Evolutionary conservation across 208 protist species (phyloP).

Genomic region (Trypanosoma vivax): DNA sequence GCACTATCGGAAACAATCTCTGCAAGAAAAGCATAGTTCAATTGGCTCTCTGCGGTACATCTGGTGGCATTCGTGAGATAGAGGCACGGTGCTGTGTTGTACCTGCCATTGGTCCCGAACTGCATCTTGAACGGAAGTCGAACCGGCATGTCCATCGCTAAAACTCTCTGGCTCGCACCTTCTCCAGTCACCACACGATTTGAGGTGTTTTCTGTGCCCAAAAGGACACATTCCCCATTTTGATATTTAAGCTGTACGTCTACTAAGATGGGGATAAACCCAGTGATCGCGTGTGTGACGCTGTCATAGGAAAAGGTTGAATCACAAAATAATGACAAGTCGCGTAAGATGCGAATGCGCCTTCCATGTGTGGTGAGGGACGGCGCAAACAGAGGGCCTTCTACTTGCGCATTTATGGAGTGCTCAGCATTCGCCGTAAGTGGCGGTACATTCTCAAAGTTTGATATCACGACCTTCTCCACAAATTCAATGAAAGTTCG

Average conservation of each 20-base stretch:
- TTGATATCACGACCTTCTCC: constrained; percentile 32
- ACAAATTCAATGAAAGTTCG: constrained; percentile 32
- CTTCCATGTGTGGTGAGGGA: not conserved
- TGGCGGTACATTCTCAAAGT: constrained; percentile 57
- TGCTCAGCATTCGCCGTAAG: constrained; percentile 16
- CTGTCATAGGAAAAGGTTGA: constrained; percentile 12
- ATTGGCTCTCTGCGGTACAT: not conserved
- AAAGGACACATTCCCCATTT: too few species aligned
- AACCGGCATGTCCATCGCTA: not conserved
- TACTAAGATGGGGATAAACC: constrained; percentile 8
- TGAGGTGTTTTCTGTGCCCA: too few species aligned
- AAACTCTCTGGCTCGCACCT: not conserved
- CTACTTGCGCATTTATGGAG: not conserved
- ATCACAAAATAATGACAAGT: constrained; percentile 14
- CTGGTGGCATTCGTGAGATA: constrained; percentile 13
- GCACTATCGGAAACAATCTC: constrained; percentile 12
- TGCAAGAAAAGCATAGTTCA: constrained; percentile 9
- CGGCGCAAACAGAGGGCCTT: constrained; percentile 5
- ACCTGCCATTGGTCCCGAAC: not conserved
- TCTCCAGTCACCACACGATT: not conserved
- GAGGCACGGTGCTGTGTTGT: constrained; percentile 10
- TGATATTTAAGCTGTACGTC: not conserved
- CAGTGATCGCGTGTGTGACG: not conserved
- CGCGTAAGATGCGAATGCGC: constrained; percentile 4
- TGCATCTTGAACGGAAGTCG: constrained; percentile 8